A percentile compares a stretch with the other conserved stretches of the same genome.
phyloP scores from a whole-genome alignment of 2,329 filamentous ascomycete species.

The Colletotrichum higginsianum region DNA sequence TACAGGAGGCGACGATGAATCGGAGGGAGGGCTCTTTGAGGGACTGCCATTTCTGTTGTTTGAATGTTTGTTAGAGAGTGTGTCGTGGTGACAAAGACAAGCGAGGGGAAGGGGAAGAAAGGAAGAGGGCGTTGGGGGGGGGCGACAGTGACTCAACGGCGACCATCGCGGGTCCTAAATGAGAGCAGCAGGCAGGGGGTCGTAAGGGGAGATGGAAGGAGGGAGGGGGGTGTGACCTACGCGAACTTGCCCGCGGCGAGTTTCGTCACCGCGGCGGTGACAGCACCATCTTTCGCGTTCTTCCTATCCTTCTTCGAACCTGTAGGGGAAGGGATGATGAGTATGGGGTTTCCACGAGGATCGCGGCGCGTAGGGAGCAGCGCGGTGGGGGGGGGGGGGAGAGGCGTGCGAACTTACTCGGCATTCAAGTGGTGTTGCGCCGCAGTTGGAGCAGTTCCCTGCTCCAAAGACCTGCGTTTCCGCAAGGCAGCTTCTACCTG shows the following conservation, averaged over 20 bases:
- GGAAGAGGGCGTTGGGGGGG: conserved; percentile 22
- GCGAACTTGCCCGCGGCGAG: conserved; percentile 67
- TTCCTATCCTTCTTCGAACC: conserved; percentile 68
- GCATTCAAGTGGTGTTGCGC: conserved; percentile 44
- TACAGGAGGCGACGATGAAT: conserved; percentile 56
- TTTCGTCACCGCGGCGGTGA: conserved; percentile 68
- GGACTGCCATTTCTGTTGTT: conserved; percentile 50
- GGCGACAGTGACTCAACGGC: conserved; percentile 48
- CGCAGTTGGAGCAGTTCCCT: conserved; percentile 44
- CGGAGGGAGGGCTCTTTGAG: conserved; percentile 50
- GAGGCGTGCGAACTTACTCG: conserved; percentile 40
- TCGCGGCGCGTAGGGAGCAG: not conserved
- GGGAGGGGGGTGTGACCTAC: conserved; percentile 54
- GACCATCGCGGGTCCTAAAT: conserved; percentile 37
- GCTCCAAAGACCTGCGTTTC: conserved; percentile 41
- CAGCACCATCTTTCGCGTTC: conserved; percentile 68
- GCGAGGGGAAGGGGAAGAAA: conserved; percentile 4
- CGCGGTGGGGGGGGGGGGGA: not conserved
- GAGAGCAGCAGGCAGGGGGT: not conserved
- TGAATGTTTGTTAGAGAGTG: conserved; percentile 27
- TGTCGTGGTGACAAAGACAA: conserved; percentile 44
- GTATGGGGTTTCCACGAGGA: not conserved
- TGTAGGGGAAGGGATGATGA: conserved; percentile 42
- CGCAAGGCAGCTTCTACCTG: conserved; percentile 40
- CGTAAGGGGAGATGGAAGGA: conserved; percentile 14